Evolutionary conservation across 2,329 filamentous ascomycete genomes (phyloP).

Genomic region (Fusarium sp.): DNA sequence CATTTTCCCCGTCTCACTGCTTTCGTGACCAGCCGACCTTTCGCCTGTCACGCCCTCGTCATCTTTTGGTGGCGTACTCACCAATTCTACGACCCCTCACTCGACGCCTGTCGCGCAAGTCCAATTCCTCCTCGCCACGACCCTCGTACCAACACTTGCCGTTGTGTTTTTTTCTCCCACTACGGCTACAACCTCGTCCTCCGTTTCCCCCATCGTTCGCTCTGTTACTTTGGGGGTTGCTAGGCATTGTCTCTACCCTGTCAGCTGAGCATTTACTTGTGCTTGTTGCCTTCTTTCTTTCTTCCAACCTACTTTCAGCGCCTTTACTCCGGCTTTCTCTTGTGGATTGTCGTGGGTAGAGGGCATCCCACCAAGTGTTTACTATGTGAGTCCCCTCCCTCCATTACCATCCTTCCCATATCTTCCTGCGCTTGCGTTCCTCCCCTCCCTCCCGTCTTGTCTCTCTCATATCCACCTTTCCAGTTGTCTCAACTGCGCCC

Average conservation of each 20-base stretch:
- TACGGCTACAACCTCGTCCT: constrained; percentile 39
- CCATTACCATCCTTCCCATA: constrained; percentile 31
- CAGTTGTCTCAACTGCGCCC: constrained; percentile 33
- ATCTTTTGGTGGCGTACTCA: constrained; percentile 42
- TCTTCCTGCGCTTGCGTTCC: constrained; percentile 25
- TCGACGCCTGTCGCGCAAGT: constrained; percentile 41
- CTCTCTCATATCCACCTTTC: constrained; percentile 24
- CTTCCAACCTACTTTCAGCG: constrained; percentile 39
- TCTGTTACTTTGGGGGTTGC: constrained; percentile 37
- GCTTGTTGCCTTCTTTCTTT: constrained; percentile 19
- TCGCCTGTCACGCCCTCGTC: constrained; percentile 42
- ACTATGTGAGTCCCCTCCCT: constrained; percentile 56
- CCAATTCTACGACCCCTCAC: constrained; percentile 42
- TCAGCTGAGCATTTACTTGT: constrained; percentile 30
- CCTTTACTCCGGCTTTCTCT: constrained; percentile 60
- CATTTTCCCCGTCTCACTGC: constrained; percentile 45
- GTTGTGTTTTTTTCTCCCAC: constrained; percentile 29
- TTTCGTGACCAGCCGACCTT: constrained; percentile 42
- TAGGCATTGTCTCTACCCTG: constrained; percentile 36
- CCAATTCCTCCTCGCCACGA: constrained; percentile 45
- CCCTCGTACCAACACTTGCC: constrained; percentile 39
- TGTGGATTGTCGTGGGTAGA: constrained; percentile 60
- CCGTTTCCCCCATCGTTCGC: constrained; percentile 31
- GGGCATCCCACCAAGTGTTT: constrained; percentile 51
- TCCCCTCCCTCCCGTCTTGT: constrained; percentile 28